Evolutionary conservation across 2,329 filamentous ascomycete species (phyloP), one percentile per base, ranked within the genome.

Genomic region (Didymella segeticola): DNA sequence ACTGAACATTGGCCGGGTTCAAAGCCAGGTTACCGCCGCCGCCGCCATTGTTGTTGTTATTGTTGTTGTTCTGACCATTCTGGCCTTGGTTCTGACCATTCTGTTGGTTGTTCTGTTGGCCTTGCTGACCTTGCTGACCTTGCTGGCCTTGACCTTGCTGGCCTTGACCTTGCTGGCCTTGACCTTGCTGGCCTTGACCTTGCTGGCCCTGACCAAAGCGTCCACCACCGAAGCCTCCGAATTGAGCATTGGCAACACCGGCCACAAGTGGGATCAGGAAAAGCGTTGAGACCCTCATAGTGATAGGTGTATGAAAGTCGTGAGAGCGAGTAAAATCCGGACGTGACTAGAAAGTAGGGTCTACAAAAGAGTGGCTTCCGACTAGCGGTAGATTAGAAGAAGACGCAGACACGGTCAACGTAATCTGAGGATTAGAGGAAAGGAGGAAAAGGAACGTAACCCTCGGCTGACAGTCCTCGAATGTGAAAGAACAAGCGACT

Each of bases 1-100:
- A 64, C 62, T 83, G 81, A 31, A 83, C 71, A 43, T 77, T 75
- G 29, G 67, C 59, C 3, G 73, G 69, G 42, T 75, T 56, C 5
- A 83, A 67, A 14, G 57, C 56, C 33, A 57, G 70, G 55, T 26
- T 37, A 20, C 57, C 57, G 30, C 53, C 52, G 22, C 52, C 58
- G 29, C 59, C 52, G 33, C 56, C 38, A 15, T 53, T 61, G 47
- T 63, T 62, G 31, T 61, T 53, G 22, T 50, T 47, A 14, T 46
- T 47, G 33, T 46, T 47, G 25, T 63, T 57, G 49, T 65, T 63
- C 11, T 49, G 42, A 29, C 55, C 37, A 22, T 42, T 42, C 37
- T 41, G 36, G 33, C 54, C 51, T 12, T 41, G 26, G 37, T 53
- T 47, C 47, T 31, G n/a, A 9, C 50, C 37, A 19, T 52, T 51